Evolutionary conservation across 345 rosid species (phyloP).

Genomic region (Gossypium thurberi): DNA sequence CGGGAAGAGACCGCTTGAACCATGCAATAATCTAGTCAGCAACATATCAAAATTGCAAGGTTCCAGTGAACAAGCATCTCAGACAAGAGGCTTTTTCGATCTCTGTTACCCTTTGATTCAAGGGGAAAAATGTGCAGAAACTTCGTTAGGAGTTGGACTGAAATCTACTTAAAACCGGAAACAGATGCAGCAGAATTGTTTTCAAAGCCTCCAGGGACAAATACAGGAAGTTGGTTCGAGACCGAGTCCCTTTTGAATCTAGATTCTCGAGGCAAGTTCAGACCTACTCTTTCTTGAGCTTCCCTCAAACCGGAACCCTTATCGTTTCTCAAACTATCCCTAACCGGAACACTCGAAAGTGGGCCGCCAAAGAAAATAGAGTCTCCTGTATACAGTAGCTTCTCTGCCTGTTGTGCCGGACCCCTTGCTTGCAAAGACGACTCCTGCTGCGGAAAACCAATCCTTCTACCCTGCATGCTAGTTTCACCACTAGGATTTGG

Average conservation of each 20-base stretch:
- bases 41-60: conserved; percentile 14
- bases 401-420: conserved; percentile 54
- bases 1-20: conserved; percentile 27
- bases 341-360: conserved; percentile 49
- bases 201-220: conserved; percentile 52
- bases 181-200: conserved; percentile 32
- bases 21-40: conserved; percentile 14
- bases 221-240: conserved; percentile 93
- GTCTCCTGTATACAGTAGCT: conserved; percentile 77
- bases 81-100: conserved; percentile 16
- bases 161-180: conserved; percentile 39
- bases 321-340: conserved; percentile 55
- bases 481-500: conserved; percentile 38
- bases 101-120: conserved; percentile 4
- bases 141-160: conserved; percentile 5
- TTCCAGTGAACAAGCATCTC: conserved; percentile 21
- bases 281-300: conserved; percentile 48
- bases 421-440: conserved; percentile 37
- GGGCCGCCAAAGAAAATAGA: conserved; percentile 91
- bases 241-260: conserved; percentile 78
- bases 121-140: conserved; percentile 1
- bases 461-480: conserved; percentile 37
- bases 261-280: conserved; percentile 67
- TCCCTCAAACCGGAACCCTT: conserved; percentile 43
- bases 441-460: conserved; percentile 38